A percentile compares a stretch with the other conserved stretches of the same genome.
phyloP scores from a whole-genome alignment of 345 rosid species.

The Salix viminalis region DNA sequence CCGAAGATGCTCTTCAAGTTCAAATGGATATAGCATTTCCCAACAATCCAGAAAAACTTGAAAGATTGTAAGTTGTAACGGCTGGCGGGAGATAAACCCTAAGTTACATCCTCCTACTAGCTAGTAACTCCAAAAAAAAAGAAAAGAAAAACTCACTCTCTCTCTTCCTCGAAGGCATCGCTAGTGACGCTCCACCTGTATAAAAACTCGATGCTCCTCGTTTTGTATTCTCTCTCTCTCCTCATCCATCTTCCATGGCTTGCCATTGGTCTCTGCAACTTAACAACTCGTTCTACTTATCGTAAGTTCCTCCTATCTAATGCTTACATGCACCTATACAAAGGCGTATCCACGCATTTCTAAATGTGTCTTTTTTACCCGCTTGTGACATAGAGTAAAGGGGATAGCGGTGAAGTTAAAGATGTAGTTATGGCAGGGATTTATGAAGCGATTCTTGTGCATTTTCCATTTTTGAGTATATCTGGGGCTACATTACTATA shows the following conservation, averaged over 20 bases:
- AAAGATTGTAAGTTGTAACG: not conserved
- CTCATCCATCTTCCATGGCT: constrained; percentile 39
- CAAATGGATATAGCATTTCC: not conserved
- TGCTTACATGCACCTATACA: not conserved
- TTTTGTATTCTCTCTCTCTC: not conserved
- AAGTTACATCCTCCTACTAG: not conserved
- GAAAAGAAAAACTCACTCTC: not conserved
- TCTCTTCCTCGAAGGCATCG: constrained; percentile 15
- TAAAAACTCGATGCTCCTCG: constrained; percentile 2
- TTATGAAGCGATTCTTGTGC: too few species aligned
- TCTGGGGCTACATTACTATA: too few species aligned
- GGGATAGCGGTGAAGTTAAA: too few species aligned
- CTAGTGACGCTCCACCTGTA: not conserved
- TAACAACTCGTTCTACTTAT: constrained; percentile 15
- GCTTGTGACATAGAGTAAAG: too few species aligned
- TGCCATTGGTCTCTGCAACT: constrained; percentile 31
- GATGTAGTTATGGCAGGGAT: too few species aligned
- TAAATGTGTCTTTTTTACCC: too few species aligned
- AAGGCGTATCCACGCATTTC: not conserved
- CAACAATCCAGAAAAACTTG: not conserved
- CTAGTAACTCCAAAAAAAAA: not conserved
- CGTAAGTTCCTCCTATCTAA: constrained; percentile 31
- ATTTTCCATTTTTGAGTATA: too few species aligned
- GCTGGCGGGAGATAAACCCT: constrained; percentile 38
- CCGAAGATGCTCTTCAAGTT: not conserved